Base-by-base conservation (phyloP, 495 filamentous ascomycete genomes). In the Xylaria intraflava region DNA sequence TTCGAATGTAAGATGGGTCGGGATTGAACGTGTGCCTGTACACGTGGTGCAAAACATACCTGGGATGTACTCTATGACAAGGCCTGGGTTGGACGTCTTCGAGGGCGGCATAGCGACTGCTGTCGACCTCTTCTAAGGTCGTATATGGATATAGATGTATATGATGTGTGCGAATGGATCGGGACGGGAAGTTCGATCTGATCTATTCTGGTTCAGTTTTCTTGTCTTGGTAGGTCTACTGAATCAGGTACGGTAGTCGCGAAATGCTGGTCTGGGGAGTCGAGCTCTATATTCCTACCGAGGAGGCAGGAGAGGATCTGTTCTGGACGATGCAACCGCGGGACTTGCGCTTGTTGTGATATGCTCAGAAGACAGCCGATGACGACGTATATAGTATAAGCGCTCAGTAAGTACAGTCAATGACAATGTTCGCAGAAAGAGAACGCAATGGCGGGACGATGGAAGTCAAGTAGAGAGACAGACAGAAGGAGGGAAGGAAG, bases 1-100 rank as follows among this genome's bases (percentile, higher is more conserved):
- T 29, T 45, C 11, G 20, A 20, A 43, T 38, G 11, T 26, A 26
- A 17, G 7, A 6, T 12, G 16, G 26, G 16, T 9, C 20, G 41
- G 23, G 22, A 6, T 38, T 38, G 31, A 9, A 24, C 16, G 5
- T 31, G 39, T 20, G 16, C 9, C 36, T 1, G 6, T 10, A 27
- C 10, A 1, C n/a, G 6, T 9, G 33, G 2, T 6, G 8, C 33
- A 14, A 17, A 30, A 61, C 71, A 29, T 74, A 82, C 78, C 77
- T 56, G 77, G 78, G 58, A 82, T 80, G 62, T 79, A 80, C 66
- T 82, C 78, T 46, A 80, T 73, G 51, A 82, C 69, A 60, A 79
- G 78, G 31, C 78, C 78, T 57, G 75, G 63, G 46, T 76, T 74
- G 51, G 69, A 55, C 58, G 60, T 56, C 30, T 67, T 65, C 22